Evolutionary conservation across 495 filamentous ascomycete genomes (phyloP), one percentile per base, ranked within the genome.

Genomic region (Eremomyces bilateralis): DNA sequence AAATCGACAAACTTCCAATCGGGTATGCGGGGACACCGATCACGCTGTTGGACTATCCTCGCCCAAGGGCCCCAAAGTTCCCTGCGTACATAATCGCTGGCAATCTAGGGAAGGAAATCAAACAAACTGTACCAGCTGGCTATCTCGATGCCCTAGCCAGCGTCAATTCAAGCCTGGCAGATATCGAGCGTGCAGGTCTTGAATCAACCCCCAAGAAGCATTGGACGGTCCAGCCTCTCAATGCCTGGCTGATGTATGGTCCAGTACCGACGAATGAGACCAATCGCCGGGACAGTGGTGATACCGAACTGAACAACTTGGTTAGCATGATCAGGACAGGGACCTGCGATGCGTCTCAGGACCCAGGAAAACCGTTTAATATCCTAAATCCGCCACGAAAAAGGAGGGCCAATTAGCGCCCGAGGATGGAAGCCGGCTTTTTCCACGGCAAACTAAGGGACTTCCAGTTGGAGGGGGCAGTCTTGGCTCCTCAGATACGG

Each of bases 161-260:
- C 2, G 30, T 36, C 38, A 40, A 40, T 16, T 25, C 30, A 4
- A 35, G 31, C 16, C 8, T 8, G 3, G 6, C 8, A 20, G 20
- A 3, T 25, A 36, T 19, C 4, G 12, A 21, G 29, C 11, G 2
- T 19, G 20, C 12, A 21, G 13, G 8, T 8, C 13, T 13, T 8
- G 24, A 28, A 8, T 8, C 38, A 8, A n/a, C n/a, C n/a, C n/a
- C n/a, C n/a, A n/a, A n/a, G n/a, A n/a, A n/a, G n/a, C 38, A 36
- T 18, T 18, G 33, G 3, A 29, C 33, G 3, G 13, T 40, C 3
- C 3, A 36, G 22, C 38, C 38, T 1, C 15, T 40, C 16, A 35
- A 31, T 3, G 33, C 30, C 11, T 40, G 38, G 38, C 22, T 36
- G 27, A 32, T 42, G 8, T 42, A 38, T 21, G 34, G 39, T 24